These are phyloP conservation scores for Aspergillus viridinutans DNA, from an alignment of 2,329 filamentous ascomycete genomes.

Conservation along the genomic window DNA sequence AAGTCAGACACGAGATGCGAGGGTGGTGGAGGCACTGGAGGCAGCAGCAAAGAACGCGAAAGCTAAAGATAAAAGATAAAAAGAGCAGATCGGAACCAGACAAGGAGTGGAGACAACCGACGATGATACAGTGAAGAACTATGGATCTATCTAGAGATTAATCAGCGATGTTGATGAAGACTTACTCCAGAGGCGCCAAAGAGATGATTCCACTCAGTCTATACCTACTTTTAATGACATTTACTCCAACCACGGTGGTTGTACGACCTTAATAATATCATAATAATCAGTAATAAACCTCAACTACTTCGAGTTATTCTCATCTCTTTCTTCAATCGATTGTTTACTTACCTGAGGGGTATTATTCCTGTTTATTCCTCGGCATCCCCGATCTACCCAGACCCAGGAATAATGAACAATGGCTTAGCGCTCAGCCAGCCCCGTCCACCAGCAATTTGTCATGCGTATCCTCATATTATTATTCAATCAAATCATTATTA, in stretches of 20 bases:
- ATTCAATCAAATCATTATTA: too few relatives aligned
- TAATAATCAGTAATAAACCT: not conserved
- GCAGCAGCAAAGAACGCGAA: not conserved
- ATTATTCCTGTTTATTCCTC: not conserved
- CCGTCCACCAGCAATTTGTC: not conserved
- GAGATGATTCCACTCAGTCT: too few relatives aligned
- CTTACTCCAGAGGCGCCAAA: not conserved
- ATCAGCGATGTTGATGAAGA: not conserved
- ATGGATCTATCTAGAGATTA: not conserved
- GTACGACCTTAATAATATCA: too few relatives aligned
- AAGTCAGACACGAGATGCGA: not conserved
- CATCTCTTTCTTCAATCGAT: not conserved
- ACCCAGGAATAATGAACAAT: too few relatives aligned
- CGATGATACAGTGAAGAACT: not conserved
- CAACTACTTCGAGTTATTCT: not conserved
- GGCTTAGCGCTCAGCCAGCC: too few relatives aligned
- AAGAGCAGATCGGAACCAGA: not conserved
- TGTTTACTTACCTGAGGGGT: too few relatives aligned
- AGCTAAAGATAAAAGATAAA: not conserved
- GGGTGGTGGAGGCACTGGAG: not conserved
- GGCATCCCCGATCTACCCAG: not conserved
- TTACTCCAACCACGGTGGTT: not conserved
- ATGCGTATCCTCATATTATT: not conserved
- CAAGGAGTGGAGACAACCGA: not conserved
- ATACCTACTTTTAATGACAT: too few relatives aligned